Evolutionary conservation across 495 filamentous ascomycete species (phyloP).

Genomic region (Aspergillus heteromorphus): DNA sequence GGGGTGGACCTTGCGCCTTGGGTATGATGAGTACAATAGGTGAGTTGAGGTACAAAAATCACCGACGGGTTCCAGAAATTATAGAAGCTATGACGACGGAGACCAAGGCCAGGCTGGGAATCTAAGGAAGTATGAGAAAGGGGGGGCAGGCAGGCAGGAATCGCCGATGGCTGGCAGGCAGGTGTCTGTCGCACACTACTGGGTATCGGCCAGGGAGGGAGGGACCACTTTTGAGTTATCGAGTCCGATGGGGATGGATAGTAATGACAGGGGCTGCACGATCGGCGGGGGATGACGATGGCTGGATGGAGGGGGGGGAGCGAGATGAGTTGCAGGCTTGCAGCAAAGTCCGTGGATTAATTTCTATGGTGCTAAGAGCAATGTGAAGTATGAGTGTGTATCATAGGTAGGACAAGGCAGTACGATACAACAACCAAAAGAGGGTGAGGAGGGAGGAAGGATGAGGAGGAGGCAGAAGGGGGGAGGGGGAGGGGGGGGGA

Average conservation of each 20-base stretch:
- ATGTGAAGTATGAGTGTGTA: not conserved
- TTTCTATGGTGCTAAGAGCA: not conserved
- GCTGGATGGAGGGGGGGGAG: not conserved
- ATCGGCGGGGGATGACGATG: constrained; percentile 13
- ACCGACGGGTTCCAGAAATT: constrained; percentile 6
- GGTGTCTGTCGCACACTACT: constrained; percentile 7
- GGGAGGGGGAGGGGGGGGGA: not conserved
- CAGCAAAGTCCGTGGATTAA: not conserved
- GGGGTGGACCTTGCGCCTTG: constrained; percentile 15
- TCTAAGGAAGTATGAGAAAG: constrained; percentile 3
- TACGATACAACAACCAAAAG: no score
- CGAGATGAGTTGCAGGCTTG: not conserved
- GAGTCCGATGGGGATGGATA: constrained; percentile 2
- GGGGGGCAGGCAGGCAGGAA: constrained; percentile 1
- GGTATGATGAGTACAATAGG: not conserved
- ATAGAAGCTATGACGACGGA: constrained; percentile 7
- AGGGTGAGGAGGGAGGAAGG: no score
- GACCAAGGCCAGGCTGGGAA: constrained; percentile 13
- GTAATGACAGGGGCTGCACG: constrained; percentile 18
- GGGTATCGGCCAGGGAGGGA: constrained; percentile 5
- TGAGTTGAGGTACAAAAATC: constrained; percentile 1
- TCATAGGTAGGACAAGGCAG: not conserved
- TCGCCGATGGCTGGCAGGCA: constrained; percentile 5
- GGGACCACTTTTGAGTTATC: constrained; percentile 15
- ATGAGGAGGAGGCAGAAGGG: no score